phyloP scores from a whole-genome alignment of 2,329 filamentous ascomycete species.

The Sclerotinia sclerotiorum region DNA sequence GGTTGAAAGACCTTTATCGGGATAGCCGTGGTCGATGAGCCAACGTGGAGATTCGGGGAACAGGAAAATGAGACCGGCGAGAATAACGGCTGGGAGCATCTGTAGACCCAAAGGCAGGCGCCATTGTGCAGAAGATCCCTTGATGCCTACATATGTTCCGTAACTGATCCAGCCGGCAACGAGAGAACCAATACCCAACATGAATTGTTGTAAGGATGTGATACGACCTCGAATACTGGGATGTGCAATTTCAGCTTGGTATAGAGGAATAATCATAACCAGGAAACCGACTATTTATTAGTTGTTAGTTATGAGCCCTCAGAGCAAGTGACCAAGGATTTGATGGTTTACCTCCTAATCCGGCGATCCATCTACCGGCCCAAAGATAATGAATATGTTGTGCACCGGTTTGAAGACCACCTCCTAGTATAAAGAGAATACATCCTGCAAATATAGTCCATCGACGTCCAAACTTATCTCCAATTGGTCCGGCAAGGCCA shows the following conservation, averaged over 20 bases:
- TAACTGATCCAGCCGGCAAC: constrained; percentile 73
- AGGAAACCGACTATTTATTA: constrained; percentile 19
- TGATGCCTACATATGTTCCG: constrained; percentile 47
- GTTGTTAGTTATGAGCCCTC: background rate
- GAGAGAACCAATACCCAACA: constrained; percentile 74
- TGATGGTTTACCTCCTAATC: constrained; percentile 50
- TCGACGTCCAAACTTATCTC: constrained; percentile 67
- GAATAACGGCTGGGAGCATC: constrained; percentile 56
- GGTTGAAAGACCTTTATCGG: constrained; percentile 56
- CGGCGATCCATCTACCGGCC: constrained; percentile 67
- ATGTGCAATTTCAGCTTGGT: constrained; percentile 74
- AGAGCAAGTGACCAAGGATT: background rate
- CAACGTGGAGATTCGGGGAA: constrained; percentile 66
- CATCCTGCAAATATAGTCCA: constrained; percentile 71
- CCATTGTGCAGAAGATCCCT: constrained; percentile 39
- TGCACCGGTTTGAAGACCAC: constrained; percentile 71
- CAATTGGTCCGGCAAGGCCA: constrained; percentile 50
- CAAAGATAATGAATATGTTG: constrained; percentile 60
- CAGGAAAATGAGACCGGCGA: constrained; percentile 55
- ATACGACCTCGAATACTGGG: constrained; percentile 72
- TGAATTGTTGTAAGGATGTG: constrained; percentile 77
- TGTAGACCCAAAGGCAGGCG: constrained; percentile 52
- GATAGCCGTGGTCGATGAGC: constrained; percentile 60
- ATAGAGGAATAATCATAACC: constrained; percentile 26
- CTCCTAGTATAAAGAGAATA: constrained; percentile 69